Evolutionary conservation across 2,329 filamentous ascomycete genomes (phyloP), one percentile per base, ranked within the genome.

Genomic region (Colletotrichum destructivum): DNA sequence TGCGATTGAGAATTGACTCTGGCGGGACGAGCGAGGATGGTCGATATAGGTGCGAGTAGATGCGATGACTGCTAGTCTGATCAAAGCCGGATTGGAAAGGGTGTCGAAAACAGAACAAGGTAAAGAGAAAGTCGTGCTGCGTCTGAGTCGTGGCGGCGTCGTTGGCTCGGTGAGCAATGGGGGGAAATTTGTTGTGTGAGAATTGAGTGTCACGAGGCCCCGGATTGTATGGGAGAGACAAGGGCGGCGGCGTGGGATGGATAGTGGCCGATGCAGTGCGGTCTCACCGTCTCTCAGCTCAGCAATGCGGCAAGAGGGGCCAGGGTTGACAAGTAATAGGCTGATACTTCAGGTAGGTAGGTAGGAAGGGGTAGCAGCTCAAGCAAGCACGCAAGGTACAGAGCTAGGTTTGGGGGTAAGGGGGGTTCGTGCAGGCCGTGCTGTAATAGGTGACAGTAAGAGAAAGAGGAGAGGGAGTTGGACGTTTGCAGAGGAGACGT

Each of bases 131-230:
- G 31, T 35, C 47, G 44, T 46, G 46, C 59, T 55, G 44, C 52
- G 65, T 69, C 6, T 57, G 46, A 18, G 40, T 63, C 46, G 65
- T 47, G 65, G 57, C 57, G 35, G 69, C 54, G 66, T 69, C 40
- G 52, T 42, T 54, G 44, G 38, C 23, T 54, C 31, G 54, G 59
- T 57, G 59, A 72, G 59, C 62, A 71, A 69, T 69, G 69, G 65
- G 69, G 65, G 69, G 65, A 72, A 40, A 72, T 72, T 72, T 46
- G 47, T 35, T 42, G 69, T 69, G 57, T 54, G 35, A 60, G 69
- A 64, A 55, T 21, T 13, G 35, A 2, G 66, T 63, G 69, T 72
- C 69, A 72, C 69, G 59, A 72, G 69, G 69, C 46, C 65, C 51
- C 64, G 35, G 62, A 57, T 42, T 35, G 38, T 54, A 44, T 38